Conservation (phyloP, 1,139 yeast genomes). For the Kodamaea sp. region DNA sequence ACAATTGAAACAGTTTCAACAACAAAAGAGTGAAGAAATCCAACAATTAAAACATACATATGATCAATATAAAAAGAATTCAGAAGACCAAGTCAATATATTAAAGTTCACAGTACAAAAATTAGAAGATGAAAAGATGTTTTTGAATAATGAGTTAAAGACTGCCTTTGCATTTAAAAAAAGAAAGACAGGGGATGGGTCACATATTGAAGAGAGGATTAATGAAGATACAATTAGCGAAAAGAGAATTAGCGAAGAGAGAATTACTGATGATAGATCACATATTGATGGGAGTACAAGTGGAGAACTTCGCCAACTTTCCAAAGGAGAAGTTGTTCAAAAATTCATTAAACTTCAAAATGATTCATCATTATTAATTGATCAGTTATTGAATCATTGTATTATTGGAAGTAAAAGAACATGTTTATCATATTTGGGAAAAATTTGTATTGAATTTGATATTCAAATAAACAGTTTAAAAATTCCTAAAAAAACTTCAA, state of each 20-base stretch:
- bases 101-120: slow-evolving; percentile 47
- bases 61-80: slow-evolving; percentile 25
- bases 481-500: slow-evolving; percentile 28
- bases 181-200: slow-evolving; percentile 4
- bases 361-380: slow-evolving; percentile 35
- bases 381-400: slow-evolving; percentile 35
- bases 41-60: slow-evolving; percentile 36
- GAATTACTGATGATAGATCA: not conserved
- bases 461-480: slow-evolving; percentile 28
- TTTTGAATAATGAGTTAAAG: slow-evolving; percentile 45
- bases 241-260: slow-evolving; percentile 3
- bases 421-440: slow-evolving; percentile 48
- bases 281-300: slow-evolving; percentile 1
- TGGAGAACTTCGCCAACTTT: not conserved
- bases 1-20: slow-evolving; percentile 51
- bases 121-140: slow-evolving; percentile 69
- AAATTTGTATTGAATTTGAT: slow-evolving; percentile 39
- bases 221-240: not conserved
- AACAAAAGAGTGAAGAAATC: slow-evolving; percentile 43
- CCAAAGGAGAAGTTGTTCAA: slow-evolving; percentile 6
- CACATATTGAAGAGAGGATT: slow-evolving; percentile 4
- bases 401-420: slow-evolving; percentile 51
- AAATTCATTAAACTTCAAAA: slow-evolving; percentile 26
- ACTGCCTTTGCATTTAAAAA: slow-evolving; percentile 17
- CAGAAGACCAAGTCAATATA: slow-evolving; percentile 40